Base-by-base conservation (phyloP, 1,139 yeast genomes). In the Geotrichum cucujoidarum region DNA sequence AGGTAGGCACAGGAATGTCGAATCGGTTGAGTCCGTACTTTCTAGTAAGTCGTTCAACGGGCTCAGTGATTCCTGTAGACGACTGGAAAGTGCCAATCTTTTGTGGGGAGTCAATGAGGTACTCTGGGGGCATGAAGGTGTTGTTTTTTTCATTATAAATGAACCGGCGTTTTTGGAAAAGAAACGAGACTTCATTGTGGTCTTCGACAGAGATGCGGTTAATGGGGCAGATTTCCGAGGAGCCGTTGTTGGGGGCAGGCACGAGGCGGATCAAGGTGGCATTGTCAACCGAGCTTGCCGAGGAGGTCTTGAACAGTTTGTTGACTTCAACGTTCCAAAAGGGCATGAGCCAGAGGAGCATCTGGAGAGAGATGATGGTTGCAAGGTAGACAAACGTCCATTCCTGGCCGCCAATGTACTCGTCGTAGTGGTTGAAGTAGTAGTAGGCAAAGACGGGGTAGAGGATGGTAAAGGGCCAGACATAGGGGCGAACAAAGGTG, bases 1-100 rank as follows among this genome's bases (percentile, higher is more conserved):
- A 90, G 1, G 95, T 80, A 43, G 98, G 99, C 47, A 94, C 78
- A 32, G 98, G 98, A 56, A 92, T 92, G 63, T 92, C 98, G 63
- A 92, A 92, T 58, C 77, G 77, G 70, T 92, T 92, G 56, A 74
- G 74, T 45, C 98, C 99, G 61, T 85, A 92, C 52, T 77, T 71
- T 61, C 90, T 77, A 46, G 65, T 68, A 36, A 73, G 62, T 48
- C 75, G 76, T 22, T 76, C 76, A 57, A 85, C 66, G 59, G 79
- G 81, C 25, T 59, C 60, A 16, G 68, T 53, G 52, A 85, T 70
- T 39, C 98, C 98, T 50, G 68, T 76, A 14, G 79, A 64, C 5
- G 64, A 54, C 64, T 86, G 94, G 63, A 83, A 79, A 16, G 69
- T 75, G 18, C 72, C 69, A 51, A 92, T 72, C 50, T 71, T 68